Base-by-base conservation (phyloP, 371 early-diverging fungal genomes). In the Quaeritorhiza haematococci region DNA sequence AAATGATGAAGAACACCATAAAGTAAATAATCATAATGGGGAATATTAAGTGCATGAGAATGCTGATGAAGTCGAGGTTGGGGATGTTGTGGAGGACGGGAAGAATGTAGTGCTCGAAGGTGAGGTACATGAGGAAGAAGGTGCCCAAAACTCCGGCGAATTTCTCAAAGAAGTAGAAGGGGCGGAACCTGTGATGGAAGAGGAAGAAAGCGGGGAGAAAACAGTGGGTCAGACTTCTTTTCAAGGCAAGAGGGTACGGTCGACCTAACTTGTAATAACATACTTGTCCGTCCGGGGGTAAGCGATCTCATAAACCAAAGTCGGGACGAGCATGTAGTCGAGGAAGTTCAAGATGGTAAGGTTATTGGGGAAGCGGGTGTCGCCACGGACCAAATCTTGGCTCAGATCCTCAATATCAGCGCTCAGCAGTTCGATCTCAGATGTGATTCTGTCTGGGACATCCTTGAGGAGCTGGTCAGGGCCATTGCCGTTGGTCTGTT, bases 1-100 rank as follows among this genome's bases (percentile, higher is more conserved):
- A 98, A 28, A 95, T 90, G 64, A 96, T 89, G 67, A 88, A 94
- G 61, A 96, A 98, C 50, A 93, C 81, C 46, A 94, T 72, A 35
- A 96, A 72, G 67, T 91, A 93, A 66, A 87, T 83, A 51, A 90
- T 77, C 83, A 91, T 89, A 63, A 94, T 90, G 8, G 97, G 95
- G 23, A 90, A 80, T 59, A 91, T 55, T 32, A 94, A 75, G 48
- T 86, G 76, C 47, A 71, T 50, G 23, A 79, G 24, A 2, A 55
- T 27, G 7, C 71, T 72, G 4, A 89, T 38, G 49, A 92, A 84
- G 30, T 83, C 72, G 17, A 81, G 43, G 6, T 53, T 33, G 6
- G 27, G 29, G 34, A 76, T 61, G 13, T 59, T 41, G 15, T 45
- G 41, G 13, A 81, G 53, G 26, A 67, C 64, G 3, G 97, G 97